Conservation (phyloP, 306 rosid genomes). For the Quillaja saponaria region DNA sequence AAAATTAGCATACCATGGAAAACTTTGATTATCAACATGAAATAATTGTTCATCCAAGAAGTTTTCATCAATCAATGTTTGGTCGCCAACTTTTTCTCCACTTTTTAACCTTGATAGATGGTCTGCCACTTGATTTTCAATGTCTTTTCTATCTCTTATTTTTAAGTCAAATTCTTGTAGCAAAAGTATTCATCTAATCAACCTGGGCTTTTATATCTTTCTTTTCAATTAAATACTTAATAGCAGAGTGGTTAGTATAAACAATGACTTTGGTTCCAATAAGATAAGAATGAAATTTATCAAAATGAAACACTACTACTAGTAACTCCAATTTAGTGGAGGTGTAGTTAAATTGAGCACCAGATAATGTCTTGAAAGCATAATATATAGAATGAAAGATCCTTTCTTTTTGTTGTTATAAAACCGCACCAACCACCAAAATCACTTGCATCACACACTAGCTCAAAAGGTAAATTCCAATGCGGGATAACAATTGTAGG, state of each 20-base stretch:
- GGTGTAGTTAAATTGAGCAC: neutral
- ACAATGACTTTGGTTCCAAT: neutral
- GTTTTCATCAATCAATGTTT: no score
- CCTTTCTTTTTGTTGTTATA: neutral
- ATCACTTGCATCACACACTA: no score
- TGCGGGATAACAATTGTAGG: no score
- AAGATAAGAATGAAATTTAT: neutral
- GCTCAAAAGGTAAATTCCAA: no score
- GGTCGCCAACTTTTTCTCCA: no score
- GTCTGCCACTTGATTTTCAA: neutral
- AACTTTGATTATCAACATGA: no score
- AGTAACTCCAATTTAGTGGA: neutral
- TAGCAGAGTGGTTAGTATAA: neutral
- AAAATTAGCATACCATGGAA: no score
- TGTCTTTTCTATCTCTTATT: neutral
- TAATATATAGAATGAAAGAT: neutral
- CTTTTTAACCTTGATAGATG: no score
- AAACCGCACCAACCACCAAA: no score
- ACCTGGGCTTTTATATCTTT: neutral
- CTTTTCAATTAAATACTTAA: neutral
- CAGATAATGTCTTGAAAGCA: neutral
- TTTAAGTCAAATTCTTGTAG: conserved; percentile 3
- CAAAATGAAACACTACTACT: neutral
- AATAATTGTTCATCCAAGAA: no score
- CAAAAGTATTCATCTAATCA: neutral